phyloP scores from a whole-genome alignment of 768 basidiomycete species.

The Amylocystis lapponica region DNA sequence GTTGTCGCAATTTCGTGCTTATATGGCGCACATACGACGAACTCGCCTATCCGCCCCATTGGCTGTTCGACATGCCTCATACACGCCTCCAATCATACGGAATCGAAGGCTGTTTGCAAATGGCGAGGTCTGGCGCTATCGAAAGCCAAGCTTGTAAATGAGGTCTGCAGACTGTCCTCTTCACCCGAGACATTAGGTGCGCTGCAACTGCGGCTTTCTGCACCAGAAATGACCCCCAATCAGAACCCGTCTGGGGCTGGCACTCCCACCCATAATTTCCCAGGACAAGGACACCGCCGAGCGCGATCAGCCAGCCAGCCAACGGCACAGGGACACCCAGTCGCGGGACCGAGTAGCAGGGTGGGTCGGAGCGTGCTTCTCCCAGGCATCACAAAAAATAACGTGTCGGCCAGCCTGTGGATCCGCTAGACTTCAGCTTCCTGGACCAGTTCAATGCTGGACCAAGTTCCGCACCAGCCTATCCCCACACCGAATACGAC shows the following conservation, averaged over 20 bases:
- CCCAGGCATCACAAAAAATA: background rate
- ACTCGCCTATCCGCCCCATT: too few relatives aligned
- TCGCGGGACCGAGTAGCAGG: constrained; percentile 12
- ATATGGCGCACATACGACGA: background rate
- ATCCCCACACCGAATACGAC: constrained; percentile 13
- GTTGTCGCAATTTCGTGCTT: constrained; percentile 3
- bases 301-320: constrained; percentile 17
- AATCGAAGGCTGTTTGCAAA: background rate
- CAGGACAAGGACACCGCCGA: constrained; percentile 5
- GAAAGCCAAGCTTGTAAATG: constrained; percentile 1
- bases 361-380: constrained; percentile 4
- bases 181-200: too few relatives aligned
- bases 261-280: background rate
- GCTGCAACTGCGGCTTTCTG: too few relatives aligned
- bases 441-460: constrained; percentile 5
- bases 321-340: constrained; percentile 4
- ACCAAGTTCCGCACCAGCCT: background rate
- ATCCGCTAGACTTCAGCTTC: constrained; percentile 10
- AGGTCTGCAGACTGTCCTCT: too few relatives aligned
- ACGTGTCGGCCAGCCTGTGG: constrained; percentile 6
- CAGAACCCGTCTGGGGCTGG: background rate
- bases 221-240: background rate
- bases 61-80: too few relatives aligned
- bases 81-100: background rate
- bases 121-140: constrained; percentile 6